Evolutionary conservation across 805 yeast genomes (phyloP).

Genomic region (Wickerhamomyces bovis): DNA sequence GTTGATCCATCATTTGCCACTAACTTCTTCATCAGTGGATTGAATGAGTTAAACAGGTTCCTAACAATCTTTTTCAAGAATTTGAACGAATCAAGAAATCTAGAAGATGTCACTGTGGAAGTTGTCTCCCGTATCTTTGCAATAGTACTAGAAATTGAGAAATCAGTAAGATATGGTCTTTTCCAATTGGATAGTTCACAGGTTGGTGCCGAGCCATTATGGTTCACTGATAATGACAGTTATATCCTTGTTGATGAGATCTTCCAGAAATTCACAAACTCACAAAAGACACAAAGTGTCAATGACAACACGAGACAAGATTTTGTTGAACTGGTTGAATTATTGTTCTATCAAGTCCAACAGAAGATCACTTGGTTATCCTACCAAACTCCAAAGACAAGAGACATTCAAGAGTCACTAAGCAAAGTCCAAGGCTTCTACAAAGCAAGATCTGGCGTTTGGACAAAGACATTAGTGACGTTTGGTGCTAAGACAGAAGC

Average conservation of each 20-base stretch:
- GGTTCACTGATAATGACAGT: slow-evolving; percentile 43
- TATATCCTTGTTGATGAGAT: slow-evolving; percentile 35
- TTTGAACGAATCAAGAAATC: slow-evolving; percentile 8
- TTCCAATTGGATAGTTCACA: slow-evolving; percentile 29
- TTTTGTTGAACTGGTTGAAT: slow-evolving; percentile 32
- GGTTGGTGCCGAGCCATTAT: slow-evolving; percentile 29
- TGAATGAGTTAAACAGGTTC: slow-evolving; percentile 23
- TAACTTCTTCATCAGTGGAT: slow-evolving; percentile 22
- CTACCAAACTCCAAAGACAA: slow-evolving; percentile 15
- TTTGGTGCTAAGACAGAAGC: slow-evolving; percentile 49
- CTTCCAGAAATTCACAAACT: slow-evolving; percentile 27
- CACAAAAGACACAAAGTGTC: slow-evolving; percentile 4
- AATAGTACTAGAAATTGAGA: slow-evolving; percentile 36
- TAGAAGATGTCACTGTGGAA: slow-evolving; percentile 18
- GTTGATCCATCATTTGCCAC: slow-evolving; percentile 12
- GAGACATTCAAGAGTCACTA: slow-evolving; percentile 16
- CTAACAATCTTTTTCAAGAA: slow-evolving; percentile 21
- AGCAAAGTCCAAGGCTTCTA: slow-evolving; percentile 19
- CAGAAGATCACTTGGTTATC: slow-evolving; percentile 31
- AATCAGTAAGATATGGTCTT: slow-evolving; percentile 25
- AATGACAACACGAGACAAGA: slow-evolving; percentile 14
- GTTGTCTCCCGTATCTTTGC: slow-evolving; percentile 23
- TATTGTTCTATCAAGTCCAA: slow-evolving; percentile 34
- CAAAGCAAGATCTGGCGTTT: slow-evolving; percentile 31
- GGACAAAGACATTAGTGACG: slow-evolving; percentile 58